Base-by-base conservation (phyloP, 257 asterid genomes). In the Prunella vulgaris region DNA sequence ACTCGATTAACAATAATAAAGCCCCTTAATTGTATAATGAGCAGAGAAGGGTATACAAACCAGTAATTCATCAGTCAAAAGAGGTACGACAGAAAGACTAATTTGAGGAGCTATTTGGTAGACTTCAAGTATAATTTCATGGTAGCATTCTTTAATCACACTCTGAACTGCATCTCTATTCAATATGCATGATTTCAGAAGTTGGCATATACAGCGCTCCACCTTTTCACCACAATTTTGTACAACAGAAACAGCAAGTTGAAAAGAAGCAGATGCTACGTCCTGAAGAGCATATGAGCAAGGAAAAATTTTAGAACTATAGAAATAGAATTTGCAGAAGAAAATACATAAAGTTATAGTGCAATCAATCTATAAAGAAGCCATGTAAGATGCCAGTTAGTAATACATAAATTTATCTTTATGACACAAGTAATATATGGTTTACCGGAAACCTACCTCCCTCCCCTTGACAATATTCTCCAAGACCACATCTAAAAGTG, bases 41-140 rank as follows among this genome's bases (percentile, higher is more conserved):
- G 82, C 66, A 71, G 30, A 35, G 58, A 63, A 63, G 74, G 60
- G 77, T 76, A 48, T 69, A 74, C 94, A 53, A 70, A 92, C 98
- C 93, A 76, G 84, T 72, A 92, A 81, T 77, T 87, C 98, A 58
- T 83, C 81, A 65, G 81, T 82, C 84, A 92, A 70, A 81, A 74
- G 76, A 70, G 98, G 98, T 70, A 87, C 81, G 83, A 92, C 90
- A 6, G 92, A 70, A 52, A 83, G 80, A 81, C 88, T 95, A 82
- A 84, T 76, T 75, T 83, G 84, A 60, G 98, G 98, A 81, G 88
- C 82, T 77, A 76, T 79, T 73, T 77, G 85, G 81, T 87, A 87
- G 76, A 89, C 68, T 81, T 87, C 88, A 61, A 80, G 63, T 21
- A 92, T 83, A 61, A 92, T 80, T 59, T 86, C 95, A 72, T 89